Base-by-base conservation (phyloP, 768 basidiomycete genomes). In the Podaxis sp. region DNA sequence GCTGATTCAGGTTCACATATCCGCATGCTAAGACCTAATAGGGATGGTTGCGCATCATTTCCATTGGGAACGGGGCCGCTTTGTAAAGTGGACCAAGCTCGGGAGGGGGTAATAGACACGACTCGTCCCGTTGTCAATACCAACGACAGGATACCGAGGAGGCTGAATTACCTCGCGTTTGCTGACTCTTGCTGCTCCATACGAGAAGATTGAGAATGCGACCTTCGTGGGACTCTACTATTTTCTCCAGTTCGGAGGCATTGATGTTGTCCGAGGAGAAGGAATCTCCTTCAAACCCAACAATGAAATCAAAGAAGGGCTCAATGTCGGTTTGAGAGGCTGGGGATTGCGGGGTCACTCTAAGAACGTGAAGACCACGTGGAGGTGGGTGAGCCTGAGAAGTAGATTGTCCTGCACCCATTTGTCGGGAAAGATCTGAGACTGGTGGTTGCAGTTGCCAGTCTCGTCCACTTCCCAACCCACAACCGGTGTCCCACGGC, bases 231-330 rank as follows among this genome's bases (percentile, higher is more conserved):
- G 80, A 80, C 74, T 95, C 93, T 24, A 95, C 92, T 52, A 95
- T 92, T 64, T 77, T 84, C 71, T 93, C 92, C 2, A 95, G 79
- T 62, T 87, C 86, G 6, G 84, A 75, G 11, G 84, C 89, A 67
- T 93, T 89, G 54, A 93, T 82, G 52, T 75, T 79, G 59, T 80
- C 79, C 24, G 80, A 75, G 33, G 82, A 79, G 54, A 80, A 72
- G 0, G 82, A 77, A 65, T 86, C 85, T 7, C 92, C 91, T 71
- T 94, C 88, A 62, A 94, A 90, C 9, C 96, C 97, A 46, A 97
- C 88, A 22, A 99, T 84, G 73, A 97, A 99, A 79, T 99, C 97
- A 69, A 99, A 99, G 77, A 95, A 96, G 2, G 96, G 92, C 71
- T 91, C 93, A 52, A 96, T 87, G 59, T 82, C 84, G 0, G 93